These are phyloP conservation scores for Diaporthe capsici DNA, from an alignment of 2,329 filamentous ascomycete genomes.

Conservation along the genomic window DNA sequence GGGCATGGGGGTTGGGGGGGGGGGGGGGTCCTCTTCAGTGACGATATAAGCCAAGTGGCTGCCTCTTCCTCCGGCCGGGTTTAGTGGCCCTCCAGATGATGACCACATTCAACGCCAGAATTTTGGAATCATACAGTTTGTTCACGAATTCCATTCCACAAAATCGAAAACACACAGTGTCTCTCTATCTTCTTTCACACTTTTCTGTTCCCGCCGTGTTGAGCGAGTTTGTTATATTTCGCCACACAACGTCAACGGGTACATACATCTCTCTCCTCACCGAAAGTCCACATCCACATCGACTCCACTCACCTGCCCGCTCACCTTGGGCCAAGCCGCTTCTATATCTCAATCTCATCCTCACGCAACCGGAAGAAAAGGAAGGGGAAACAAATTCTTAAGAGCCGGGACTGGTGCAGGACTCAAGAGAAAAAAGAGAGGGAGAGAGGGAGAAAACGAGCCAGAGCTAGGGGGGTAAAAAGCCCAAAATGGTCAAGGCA, in stretches of 20 bases:
- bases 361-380: neutral
- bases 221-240: neutral
- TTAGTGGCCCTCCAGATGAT: neutral
- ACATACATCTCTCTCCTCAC: neutral
- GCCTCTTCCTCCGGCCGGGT: neutral
- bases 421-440: neutral
- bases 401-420: no score
- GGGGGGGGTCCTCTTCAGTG: neutral
- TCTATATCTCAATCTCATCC: neutral
- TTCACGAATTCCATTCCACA: neutral
- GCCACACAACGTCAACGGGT: slow-evolving; percentile 11
- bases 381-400: neutral
- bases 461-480: neutral
- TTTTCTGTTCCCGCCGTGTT: neutral
- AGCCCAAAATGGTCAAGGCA: slow-evolving; percentile 35
- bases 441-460: neutral
- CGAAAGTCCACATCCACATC: neutral
- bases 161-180: neutral
- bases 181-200: neutral
- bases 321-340: neutral
- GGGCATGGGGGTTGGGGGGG: neutral
- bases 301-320: neutral
- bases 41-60: slow-evolving; percentile 11
- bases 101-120: slow-evolving; percentile 2
- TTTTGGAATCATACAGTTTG: neutral